Conservation (phyloP, 139 green algal genomes). For the Chlamydomonas sp. region DNA sequence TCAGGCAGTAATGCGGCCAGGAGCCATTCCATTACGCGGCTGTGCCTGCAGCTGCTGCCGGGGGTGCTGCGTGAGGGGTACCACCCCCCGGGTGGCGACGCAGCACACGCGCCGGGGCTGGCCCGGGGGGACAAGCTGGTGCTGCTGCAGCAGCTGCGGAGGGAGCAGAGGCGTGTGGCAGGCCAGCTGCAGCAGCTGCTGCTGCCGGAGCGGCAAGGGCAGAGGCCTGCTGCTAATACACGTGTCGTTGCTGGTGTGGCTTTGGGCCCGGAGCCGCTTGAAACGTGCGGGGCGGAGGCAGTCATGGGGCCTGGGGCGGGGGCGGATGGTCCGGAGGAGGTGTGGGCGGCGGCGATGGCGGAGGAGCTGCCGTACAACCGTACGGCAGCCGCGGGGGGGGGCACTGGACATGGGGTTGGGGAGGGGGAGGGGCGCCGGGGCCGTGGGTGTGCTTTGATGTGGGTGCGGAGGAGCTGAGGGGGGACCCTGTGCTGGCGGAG, state of each 20-base stretch:
- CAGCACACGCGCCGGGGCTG: not conserved
- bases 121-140: not conserved
- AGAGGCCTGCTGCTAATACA: not conserved
- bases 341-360: too few species aligned
- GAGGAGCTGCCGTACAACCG: too few species aligned
- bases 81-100: not conserved
- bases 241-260: not conserved
- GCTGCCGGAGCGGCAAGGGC: not conserved
- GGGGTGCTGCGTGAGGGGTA: conserved; percentile 24
- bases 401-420: not conserved
- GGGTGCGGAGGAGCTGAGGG: conserved; percentile 1
- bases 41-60: not conserved
- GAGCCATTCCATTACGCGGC: not conserved
- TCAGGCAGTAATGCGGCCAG: not conserved
- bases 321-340: not conserved
- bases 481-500: conserved; percentile 8
- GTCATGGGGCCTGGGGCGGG: not conserved
- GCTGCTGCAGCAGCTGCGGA: not conserved
- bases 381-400: not conserved
- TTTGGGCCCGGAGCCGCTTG: not conserved
- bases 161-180: not conserved
- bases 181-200: not conserved
- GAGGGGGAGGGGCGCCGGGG: too few species aligned
- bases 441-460: not conserved
- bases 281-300: not conserved